Evolutionary conservation across 2,329 filamentous ascomycete genomes (phyloP).

Genomic region (Aplosporella prunicola): DNA sequence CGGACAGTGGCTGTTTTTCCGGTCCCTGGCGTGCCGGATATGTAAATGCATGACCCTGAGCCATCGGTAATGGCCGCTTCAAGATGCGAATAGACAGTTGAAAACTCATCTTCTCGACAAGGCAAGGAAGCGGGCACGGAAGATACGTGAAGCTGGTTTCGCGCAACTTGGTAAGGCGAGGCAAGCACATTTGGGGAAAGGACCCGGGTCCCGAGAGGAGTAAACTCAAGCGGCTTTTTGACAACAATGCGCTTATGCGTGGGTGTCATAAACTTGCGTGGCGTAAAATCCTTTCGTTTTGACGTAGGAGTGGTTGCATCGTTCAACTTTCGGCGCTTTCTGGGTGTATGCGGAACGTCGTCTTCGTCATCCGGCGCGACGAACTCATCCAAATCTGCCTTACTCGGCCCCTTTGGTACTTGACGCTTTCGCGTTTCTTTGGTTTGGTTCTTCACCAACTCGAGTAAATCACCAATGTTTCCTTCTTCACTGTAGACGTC

Average conservation of each 20-base stretch:
- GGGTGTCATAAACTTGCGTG: conserved; percentile 51
- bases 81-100: conserved; percentile 83
- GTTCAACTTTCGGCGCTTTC: conserved; percentile 40
- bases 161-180: conserved; percentile 85
- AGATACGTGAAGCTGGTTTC: conserved; percentile 83
- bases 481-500: conserved; percentile 62
- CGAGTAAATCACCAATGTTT: conserved; percentile 56
- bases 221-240: conserved; percentile 90
- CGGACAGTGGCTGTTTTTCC: conserved; percentile 96
- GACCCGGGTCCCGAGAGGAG: conserved; percentile 79
- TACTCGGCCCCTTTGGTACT: conserved; percentile 20
- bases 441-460: conserved; percentile 61
- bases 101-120: conserved; percentile 86
- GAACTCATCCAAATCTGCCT: conserved; percentile 36
- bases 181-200: conserved; percentile 68
- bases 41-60: conserved; percentile 93
- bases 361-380: conserved; percentile 32
- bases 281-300: conserved; percentile 35
- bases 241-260: conserved; percentile 60
- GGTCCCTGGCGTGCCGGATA: conserved; percentile 95
- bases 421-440: conserved; percentile 55
- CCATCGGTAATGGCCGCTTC: conserved; percentile 91
- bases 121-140: conserved; percentile 83
- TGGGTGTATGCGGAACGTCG: conserved; percentile 34
- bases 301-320: conserved; percentile 37